A percentile compares a stretch with the other conserved stretches of the same genome.
Evolutionary conservation across 371 early-diverging fungal species (phyloP).

Genomic region (Circinella minor): DNA sequence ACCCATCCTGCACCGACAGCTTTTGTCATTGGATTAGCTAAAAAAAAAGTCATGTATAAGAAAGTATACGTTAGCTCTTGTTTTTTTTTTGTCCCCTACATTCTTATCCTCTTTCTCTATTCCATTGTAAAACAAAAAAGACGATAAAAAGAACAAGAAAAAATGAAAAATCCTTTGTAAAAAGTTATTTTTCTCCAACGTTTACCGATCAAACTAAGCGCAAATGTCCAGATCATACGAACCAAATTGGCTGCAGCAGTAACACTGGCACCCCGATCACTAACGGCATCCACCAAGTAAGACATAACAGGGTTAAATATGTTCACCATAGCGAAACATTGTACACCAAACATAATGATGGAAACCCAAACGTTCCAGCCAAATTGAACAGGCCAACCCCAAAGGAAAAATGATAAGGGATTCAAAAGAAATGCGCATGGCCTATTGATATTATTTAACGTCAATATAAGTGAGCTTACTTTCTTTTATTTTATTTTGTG

Average conservation of each 20-base stretch:
- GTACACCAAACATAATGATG: slow-evolving; percentile 59
- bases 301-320: slow-evolving; percentile 56
- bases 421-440: slow-evolving; percentile 57
- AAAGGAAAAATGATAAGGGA: slow-evolving; percentile 58
- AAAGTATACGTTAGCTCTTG: neutral
- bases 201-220: slow-evolving; percentile 56
- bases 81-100: neutral
- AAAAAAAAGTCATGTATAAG: neutral
- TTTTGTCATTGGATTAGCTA: slow-evolving; percentile 52
- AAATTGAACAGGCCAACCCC: slow-evolving; percentile 62
- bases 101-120: slow-evolving; percentile 22
- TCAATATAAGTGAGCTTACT: neutral
- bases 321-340: slow-evolving; percentile 66
- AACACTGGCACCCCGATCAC: slow-evolving; percentile 62
- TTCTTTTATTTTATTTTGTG: too few species aligned
- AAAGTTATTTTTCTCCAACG: neutral
- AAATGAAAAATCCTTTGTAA: neutral
- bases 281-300: slow-evolving; percentile 61
- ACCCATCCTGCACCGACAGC: slow-evolving; percentile 46
- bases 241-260: slow-evolving; percentile 64
- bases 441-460: slow-evolving; percentile 16
- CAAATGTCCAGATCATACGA: slow-evolving; percentile 60
- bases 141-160: too few species aligned
- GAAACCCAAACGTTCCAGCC: slow-evolving; percentile 57
- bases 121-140: neutral